Conservation (phyloP, 768 basidiomycete species). For the Amanita inopinata region DNA sequence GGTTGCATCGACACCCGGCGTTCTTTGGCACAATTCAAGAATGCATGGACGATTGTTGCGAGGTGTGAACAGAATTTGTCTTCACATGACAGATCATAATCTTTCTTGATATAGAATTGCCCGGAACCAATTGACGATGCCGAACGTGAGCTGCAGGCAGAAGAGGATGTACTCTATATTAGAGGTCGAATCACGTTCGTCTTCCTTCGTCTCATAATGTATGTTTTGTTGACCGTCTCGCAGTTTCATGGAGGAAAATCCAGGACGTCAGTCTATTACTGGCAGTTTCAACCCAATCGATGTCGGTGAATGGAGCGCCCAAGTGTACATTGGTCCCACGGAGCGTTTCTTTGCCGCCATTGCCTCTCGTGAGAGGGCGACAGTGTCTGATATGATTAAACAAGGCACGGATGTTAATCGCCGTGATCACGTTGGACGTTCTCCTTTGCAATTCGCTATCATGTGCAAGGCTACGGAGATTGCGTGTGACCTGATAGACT, state of each 20-base stretch:
- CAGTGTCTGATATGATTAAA: conserved; percentile 29
- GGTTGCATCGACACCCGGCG: conserved; percentile 7
- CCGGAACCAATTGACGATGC: conserved; percentile 47
- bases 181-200: conserved; percentile 42
- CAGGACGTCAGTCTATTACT: conserved; percentile 49
- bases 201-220: neutral
- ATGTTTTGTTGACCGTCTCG: neutral
- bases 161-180: conserved; percentile 45
- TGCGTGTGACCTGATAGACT: conserved; percentile 41
- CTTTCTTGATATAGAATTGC: conserved; percentile 29
- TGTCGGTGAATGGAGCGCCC: conserved; percentile 54
- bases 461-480: conserved; percentile 35
- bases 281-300: conserved; percentile 63
- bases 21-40: conserved; percentile 8
- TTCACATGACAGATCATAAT: neutral
- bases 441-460: conserved; percentile 49
- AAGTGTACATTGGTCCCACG: conserved; percentile 46
- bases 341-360: conserved; percentile 52
- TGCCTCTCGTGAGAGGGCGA: conserved; percentile 29
- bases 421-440: conserved; percentile 55
- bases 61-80: conserved; percentile 24
- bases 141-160: conserved; percentile 38
- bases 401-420: conserved; percentile 37
- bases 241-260: conserved; percentile 52
- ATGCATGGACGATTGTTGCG: conserved; percentile 50